Base-by-base conservation (phyloP, 108 stramenopile genomes). In the Craspedostauros australis region DNA sequence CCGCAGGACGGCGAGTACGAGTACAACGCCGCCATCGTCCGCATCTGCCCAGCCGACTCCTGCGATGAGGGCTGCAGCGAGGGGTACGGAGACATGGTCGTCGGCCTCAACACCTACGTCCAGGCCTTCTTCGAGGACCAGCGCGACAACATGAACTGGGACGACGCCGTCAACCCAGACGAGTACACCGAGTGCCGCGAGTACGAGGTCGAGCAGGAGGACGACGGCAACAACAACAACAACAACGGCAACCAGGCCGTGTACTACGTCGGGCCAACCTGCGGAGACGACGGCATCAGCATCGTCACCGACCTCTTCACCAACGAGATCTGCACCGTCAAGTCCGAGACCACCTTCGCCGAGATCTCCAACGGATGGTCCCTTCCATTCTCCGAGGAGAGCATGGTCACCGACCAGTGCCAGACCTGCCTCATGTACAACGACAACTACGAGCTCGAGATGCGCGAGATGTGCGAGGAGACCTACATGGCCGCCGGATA, bases 241-340 rank as follows among this genome's bases (percentile, higher is more conserved):
- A 6, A 16, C 12, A 54, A 42, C 32, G 66, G 46, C 9, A 48
- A 64, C 50, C 41, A 59, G 12, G 28, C 8, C 4, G 15, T 28
- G 16, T 72, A 57, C 52, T 74, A 31, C 59, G 34, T 74, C 23
- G 73, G 73, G 40, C 66, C 73, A 24, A 45, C 62, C 44, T 74
- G 73, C 55, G 48, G 65, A 32, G 61, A 62, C 1, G 61, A 62
- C 23, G 63, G 54, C 19, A 36, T 44, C 3, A 57, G 50, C 27
- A 22, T 74, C 62, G 55, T 45, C 40, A 57, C 68, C 32, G 66
- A 43, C 11, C 25, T 67, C 40, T 74, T 66, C 42, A 14, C 26
- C 20, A 62, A 73, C 41, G 64, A 65, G 27, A 26, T 20, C 31
- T 72, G 71, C 36, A 22, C 52, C 28, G 20, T 18, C 0, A 44